Base-by-base conservation (phyloP, 805 yeast species). In the Blastobotrys muscicola region DNA sequence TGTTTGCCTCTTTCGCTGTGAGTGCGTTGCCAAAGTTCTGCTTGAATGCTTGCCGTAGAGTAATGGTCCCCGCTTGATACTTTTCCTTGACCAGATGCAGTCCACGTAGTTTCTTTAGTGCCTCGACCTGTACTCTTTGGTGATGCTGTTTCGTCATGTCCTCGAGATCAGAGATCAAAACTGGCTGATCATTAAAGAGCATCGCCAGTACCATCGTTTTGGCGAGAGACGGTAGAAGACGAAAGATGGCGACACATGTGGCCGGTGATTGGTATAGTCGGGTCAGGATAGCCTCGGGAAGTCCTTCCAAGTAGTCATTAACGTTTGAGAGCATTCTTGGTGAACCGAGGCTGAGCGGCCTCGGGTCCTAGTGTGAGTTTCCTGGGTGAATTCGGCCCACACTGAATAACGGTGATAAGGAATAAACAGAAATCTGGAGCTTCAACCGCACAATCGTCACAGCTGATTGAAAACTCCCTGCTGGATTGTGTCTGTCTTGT, bases 221-320 rank as follows among this genome's bases (percentile, higher is more conserved):
- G 26, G 97, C 95, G 51, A 92, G 64, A 16, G 89, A 79, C 0
- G 98, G 96, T 12, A 92, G 70, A 46, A 92, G 68, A 50, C 98
- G 71, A 60, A 81, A 89, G n/a, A 92, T 80, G 2, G 98, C 94
- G 38, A 92, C 69, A 59, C 97, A 87, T 44, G 98, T 85, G 9
- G 97, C 95, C 2, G 98, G 95, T 41, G 85, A 76, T 54, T 78
- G 80, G 63, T 84, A 92, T 15, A 92, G 71, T 56, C 86, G 76
- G 15, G 80, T 71, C 53, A 89, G 90, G n/a, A 86, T 85, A 4
- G 82, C 70, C 56, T 82, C 86, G 1, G 97, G 95, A 4, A 92
- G 76, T 13, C 85, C 86, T 58, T 87, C 97, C 47, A 92, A 69
- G 62, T 92, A 87, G 54, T 84, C 94, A 57, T 85, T 85, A 47